phyloP scores from a whole-genome alignment of 352 stramenopile species.

The Blastocystis sp. region DNA sequence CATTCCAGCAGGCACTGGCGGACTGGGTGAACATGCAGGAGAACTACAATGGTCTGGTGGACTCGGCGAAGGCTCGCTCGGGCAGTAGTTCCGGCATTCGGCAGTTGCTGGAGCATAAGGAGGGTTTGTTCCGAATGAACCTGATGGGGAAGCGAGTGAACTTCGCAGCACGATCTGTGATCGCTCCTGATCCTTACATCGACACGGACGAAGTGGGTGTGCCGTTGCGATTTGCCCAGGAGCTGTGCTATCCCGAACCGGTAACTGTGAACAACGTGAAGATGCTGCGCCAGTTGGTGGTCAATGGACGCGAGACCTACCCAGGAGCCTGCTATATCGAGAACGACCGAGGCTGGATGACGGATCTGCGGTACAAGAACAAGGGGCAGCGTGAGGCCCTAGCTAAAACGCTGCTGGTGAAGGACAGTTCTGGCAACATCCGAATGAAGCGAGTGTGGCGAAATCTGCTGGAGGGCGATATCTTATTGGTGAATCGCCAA shows the following conservation, averaged over 20 bases:
- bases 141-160: slow-evolving; percentile 99
- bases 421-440: slow-evolving; percentile 7
- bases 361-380: slow-evolving; percentile 87
- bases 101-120: slow-evolving; percentile 98
- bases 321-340: slow-evolving; percentile 92
- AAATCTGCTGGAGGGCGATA: slow-evolving; percentile 92
- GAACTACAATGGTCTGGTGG: slow-evolving; percentile 79
- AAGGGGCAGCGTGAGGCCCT: slow-evolving; percentile 86
- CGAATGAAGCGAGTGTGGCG: slow-evolving; percentile 89
- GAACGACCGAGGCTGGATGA: slow-evolving; percentile 81
- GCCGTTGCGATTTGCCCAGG: slow-evolving; percentile 92
- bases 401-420: slow-evolving; percentile 86
- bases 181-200: slow-evolving; percentile 98
- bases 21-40: slow-evolving; percentile 95
- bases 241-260: slow-evolving; percentile 91
- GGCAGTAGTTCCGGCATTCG: slow-evolving; percentile 78
- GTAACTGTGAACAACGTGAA: slow-evolving; percentile 95
- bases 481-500: slow-evolving; percentile 98
- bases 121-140: slow-evolving; percentile 97
- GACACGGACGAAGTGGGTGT: slow-evolving; percentile 99
- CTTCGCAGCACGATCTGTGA: slow-evolving; percentile 95
- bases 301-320: slow-evolving; percentile 88
- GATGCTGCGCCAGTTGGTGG: slow-evolving; percentile 88
- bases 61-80: slow-evolving; percentile 73
- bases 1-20: slow-evolving; percentile 81